Evolutionary conservation across 371 early-diverging fungal species (phyloP).

Genomic region (Apophysomyces trapeziformis): DNA sequence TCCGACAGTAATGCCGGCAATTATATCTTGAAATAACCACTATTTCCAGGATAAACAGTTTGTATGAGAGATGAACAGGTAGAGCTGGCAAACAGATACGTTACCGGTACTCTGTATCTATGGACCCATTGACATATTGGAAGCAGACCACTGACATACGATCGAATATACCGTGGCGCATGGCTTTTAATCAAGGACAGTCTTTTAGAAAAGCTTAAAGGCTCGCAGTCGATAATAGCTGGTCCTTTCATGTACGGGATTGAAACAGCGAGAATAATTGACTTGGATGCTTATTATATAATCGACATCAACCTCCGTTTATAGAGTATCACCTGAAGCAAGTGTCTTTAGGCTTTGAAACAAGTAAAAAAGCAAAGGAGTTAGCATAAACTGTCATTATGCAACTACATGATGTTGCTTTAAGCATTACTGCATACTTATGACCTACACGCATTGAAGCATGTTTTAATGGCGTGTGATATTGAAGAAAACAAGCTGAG

Average conservation of each 20-base stretch:
- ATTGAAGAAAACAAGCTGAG: too few relatives aligned
- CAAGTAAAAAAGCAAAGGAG: too few relatives aligned
- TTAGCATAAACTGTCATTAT: too few relatives aligned
- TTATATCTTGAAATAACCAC: slow-evolving; percentile 82
- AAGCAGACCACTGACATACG: slow-evolving; percentile 2
- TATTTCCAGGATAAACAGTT: slow-evolving; percentile 1
- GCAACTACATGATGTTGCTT: too few relatives aligned
- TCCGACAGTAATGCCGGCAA: slow-evolving; percentile 90
- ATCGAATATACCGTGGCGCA: not conserved
- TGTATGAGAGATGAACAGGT: not conserved
- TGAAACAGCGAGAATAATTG: not conserved
- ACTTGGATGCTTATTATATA: not conserved
- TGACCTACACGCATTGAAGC: too few relatives aligned
- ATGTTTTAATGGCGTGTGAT: too few relatives aligned
- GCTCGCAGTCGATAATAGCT: slow-evolving; percentile 17
- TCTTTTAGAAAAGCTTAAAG: slow-evolving; percentile 2
- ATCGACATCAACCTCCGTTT: too few relatives aligned
- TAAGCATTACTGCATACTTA: too few relatives aligned
- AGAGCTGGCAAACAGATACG: not conserved
- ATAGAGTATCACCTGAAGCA: too few relatives aligned
- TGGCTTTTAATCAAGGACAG: not conserved
- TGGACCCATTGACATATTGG: slow-evolving; percentile 18
- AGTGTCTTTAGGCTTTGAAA: too few relatives aligned
- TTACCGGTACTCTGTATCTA: slow-evolving; percentile 19
- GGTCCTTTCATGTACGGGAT: not conserved